Evolutionary conservation across 306 rosid genomes (phyloP).

Genomic region (Chamaecrista fasciculata): DNA sequence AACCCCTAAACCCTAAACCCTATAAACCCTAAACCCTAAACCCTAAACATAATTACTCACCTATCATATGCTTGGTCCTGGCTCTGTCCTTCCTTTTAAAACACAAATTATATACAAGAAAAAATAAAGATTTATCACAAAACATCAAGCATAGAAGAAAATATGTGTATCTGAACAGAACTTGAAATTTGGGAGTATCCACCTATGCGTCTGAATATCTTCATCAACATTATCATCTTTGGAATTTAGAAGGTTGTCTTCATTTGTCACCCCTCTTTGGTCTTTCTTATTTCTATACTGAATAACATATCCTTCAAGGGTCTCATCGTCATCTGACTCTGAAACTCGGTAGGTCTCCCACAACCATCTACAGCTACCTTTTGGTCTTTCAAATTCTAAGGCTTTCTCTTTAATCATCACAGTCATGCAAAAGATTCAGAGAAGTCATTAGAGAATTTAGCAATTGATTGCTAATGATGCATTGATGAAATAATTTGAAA

Average conservation of each 20-base stretch:
- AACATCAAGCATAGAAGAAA: constrained; percentile 5
- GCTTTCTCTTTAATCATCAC: constrained; percentile 38
- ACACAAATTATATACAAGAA: too few relatives aligned
- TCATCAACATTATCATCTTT: constrained; percentile 29
- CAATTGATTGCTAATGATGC: background rate
- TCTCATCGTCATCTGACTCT: constrained; percentile 49
- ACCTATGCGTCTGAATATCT: constrained; percentile 42
- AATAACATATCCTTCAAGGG: constrained; percentile 26
- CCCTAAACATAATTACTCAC: too few relatives aligned
- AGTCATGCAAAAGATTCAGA: constrained; percentile 18
- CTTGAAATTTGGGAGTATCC: constrained; percentile 18
- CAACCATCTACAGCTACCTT: constrained; percentile 40
- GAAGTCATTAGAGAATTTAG: background rate
- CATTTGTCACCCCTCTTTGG: constrained; percentile 37
- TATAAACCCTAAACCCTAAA: too few relatives aligned
- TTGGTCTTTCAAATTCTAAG: constrained; percentile 33
- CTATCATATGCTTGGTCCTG: too few relatives aligned
- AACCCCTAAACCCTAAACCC: too few relatives aligned
- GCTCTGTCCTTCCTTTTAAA: too few relatives aligned
- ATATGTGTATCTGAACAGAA: background rate
- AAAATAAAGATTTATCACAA: background rate
- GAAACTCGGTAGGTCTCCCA: constrained; percentile 53
- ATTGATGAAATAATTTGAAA: background rate
- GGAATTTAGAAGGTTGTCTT: constrained; percentile 30
- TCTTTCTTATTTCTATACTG: constrained; percentile 12